Evolutionary conservation across 2,329 filamentous ascomycete species (phyloP).

Genomic region (Aspergillus pseudoglaucus): DNA sequence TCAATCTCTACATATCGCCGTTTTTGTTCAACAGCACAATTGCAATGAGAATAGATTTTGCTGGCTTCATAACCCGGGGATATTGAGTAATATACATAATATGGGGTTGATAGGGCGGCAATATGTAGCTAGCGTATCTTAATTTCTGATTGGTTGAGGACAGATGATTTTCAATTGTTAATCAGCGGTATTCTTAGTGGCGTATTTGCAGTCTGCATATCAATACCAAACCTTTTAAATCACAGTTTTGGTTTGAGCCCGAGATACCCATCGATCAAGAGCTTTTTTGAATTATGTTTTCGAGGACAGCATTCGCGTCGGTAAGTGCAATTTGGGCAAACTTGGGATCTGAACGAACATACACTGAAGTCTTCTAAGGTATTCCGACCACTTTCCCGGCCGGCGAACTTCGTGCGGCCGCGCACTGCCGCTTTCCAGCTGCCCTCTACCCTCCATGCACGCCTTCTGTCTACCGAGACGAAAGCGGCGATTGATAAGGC

Average conservation of each 20-base stretch:
- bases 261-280: not conserved
- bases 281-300: conserved; percentile 21
- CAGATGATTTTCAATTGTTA: not conserved
- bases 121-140: too few species aligned
- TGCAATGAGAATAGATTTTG: too few species aligned
- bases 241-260: not conserved
- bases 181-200: not conserved
- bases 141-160: not conserved
- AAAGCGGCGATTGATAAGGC: conserved; percentile 83
- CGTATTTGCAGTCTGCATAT: not conserved
- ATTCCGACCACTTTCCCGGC: conserved; percentile 25
- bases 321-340: conserved; percentile 7
- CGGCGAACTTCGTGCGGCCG: conserved; percentile 15
- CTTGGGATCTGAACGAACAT: not conserved
- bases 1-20: too few species aligned
- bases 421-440: conserved; percentile 31
- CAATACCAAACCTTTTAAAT: conserved; percentile 6
- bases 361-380: conserved; percentile 12
- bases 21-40: too few species aligned
- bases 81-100: not conserved
- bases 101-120: too few species aligned
- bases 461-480: conserved; percentile 74
- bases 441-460: conserved; percentile 33
- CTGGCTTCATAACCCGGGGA: not conserved
- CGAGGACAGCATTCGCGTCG: conserved; percentile 15